Evolutionary conservation across 2,329 filamentous ascomycete genomes (phyloP).

Genomic region (Colletotrichum sp.): DNA sequence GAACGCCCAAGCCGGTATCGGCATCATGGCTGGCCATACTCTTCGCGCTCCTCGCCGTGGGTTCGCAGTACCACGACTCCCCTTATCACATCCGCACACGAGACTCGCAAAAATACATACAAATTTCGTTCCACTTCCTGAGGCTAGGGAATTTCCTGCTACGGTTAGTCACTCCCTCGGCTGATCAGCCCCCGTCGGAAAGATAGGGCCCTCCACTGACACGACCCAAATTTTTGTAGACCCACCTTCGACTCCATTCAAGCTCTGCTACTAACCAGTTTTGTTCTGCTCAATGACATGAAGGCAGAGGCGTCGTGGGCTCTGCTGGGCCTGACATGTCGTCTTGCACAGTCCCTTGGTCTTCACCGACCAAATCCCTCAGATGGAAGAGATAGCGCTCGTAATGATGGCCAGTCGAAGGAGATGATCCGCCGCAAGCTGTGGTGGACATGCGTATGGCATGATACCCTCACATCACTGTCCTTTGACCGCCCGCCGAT

Average conservation of each 20-base stretch:
- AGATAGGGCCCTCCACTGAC: constrained; percentile 9
- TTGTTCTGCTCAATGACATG: constrained; percentile 72
- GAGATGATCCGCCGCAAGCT: constrained; percentile 61
- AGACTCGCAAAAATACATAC: constrained; percentile 66
- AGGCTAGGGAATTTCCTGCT: constrained; percentile 68
- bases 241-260: constrained; percentile 72
- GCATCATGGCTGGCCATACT: constrained; percentile 71
- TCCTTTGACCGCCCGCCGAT: constrained; percentile 72
- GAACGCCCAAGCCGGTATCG: constrained; percentile 57
- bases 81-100: constrained; percentile 65
- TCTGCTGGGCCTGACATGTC: constrained; percentile 66
- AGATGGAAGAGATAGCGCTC: constrained; percentile 49
- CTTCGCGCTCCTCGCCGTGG: constrained; percentile 69
- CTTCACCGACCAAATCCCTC: constrained; percentile 56
- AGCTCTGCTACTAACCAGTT: constrained; percentile 65
- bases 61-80: constrained; percentile 70
- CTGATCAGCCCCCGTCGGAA: background rate
- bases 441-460: constrained; percentile 72
- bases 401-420: constrained; percentile 52
- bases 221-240: constrained; percentile 31
- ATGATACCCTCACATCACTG: constrained; percentile 68
- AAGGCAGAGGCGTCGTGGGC: constrained; percentile 74
- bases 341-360: constrained; percentile 69
- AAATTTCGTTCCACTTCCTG: constrained; percentile 70
- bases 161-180: constrained; percentile 40